Percentiles rank a stretch among this genome's conserved stretches.
phyloP scores from a whole-genome alignment of 108 stramenopile genomes.

The Discostella pseudostelligera region DNA sequence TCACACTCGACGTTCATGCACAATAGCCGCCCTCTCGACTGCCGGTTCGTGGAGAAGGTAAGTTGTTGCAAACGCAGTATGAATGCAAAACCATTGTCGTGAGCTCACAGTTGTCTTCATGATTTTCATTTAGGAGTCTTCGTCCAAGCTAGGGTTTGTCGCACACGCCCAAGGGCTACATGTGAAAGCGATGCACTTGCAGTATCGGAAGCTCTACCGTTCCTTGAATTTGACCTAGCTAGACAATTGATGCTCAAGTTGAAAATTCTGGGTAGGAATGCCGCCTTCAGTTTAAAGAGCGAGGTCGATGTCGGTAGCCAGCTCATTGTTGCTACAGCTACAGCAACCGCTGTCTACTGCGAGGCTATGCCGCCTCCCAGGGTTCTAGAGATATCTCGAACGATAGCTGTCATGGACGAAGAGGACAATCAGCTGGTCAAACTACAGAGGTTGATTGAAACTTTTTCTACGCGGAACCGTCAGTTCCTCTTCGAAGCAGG shows the following conservation, averaged over 20 bases:
- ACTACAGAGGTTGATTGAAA: slow-evolving; percentile 80
- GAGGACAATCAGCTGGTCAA: slow-evolving; percentile 81
- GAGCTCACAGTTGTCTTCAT: no score
- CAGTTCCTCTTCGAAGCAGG: slow-evolving; percentile 63
- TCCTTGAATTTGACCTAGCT: slow-evolving; percentile 94
- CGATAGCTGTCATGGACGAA: slow-evolving; percentile 79
- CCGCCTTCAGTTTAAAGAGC: slow-evolving; percentile 80
- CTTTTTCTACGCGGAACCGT: slow-evolving; percentile 69
- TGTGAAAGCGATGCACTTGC: slow-evolving; percentile 91
- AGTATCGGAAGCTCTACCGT: slow-evolving; percentile 91
- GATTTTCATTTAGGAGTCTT: slow-evolving; percentile 80
- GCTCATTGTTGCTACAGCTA: slow-evolving; percentile 80
- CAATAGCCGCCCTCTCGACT: slow-evolving; percentile 63
- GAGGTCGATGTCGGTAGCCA: slow-evolving; percentile 84
- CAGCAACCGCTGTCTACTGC: slow-evolving; percentile 87
- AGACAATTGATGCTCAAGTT: slow-evolving; percentile 96
- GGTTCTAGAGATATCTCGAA: slow-evolving; percentile 77
- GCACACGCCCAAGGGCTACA: slow-evolving; percentile 71
- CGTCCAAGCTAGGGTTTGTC: slow-evolving; percentile 94
- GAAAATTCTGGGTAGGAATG: slow-evolving; percentile 91
- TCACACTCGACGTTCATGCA: neutral
- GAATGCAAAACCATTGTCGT: no score
- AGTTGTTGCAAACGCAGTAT: no score
- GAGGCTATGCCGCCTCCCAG: slow-evolving; percentile 90
- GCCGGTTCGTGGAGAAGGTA: slow-evolving; percentile 69